These are phyloP conservation scores for Fusarium subglutinans DNA, from an alignment of 2,329 filamentous ascomycete species.

Conservation along the genomic window DNA sequence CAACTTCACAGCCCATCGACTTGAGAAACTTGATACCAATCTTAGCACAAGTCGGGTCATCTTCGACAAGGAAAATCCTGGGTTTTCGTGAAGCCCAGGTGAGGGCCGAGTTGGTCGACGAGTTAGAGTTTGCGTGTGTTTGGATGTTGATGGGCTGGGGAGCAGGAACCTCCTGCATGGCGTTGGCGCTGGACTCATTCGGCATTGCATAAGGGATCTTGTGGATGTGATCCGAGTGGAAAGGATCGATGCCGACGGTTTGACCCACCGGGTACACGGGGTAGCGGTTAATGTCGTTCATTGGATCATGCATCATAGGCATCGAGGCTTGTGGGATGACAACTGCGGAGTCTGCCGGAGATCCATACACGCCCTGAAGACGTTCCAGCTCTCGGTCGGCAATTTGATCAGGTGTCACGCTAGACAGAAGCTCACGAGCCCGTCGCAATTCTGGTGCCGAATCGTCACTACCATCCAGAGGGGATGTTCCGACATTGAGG, in stretches of 20 bases:
- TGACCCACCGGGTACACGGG: conserved; percentile 92
- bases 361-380: conserved; percentile 63
- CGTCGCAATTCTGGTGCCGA: conserved; percentile 63
- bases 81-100: conserved; percentile 73
- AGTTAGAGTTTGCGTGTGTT: conserved; percentile 33
- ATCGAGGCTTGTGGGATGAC: conserved; percentile 54
- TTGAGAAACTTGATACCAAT: conserved; percentile 75
- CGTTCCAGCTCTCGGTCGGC: conserved; percentile 65
- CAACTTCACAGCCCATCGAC: conserved; percentile 72
- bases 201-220: conserved; percentile 87
- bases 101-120: conserved; percentile 50
- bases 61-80: conserved; percentile 90
- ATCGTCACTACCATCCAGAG: conserved; percentile 57
- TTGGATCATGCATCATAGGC: conserved; percentile 61
- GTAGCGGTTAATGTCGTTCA: conserved; percentile 64
- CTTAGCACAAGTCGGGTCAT: conserved; percentile 72
- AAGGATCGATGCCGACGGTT: conserved; percentile 92
- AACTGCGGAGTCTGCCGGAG: conserved; percentile 62
- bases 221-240: conserved; percentile 92
- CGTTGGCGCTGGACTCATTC: conserved; percentile 59
- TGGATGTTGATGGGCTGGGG: conserved; percentile 46
- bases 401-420: conserved; percentile 60
- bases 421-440: conserved; percentile 65
- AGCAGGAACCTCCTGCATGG: conserved; percentile 52
- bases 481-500: conserved; percentile 49